These are phyloP conservation scores for Paramyrothecium roridum DNA, from an alignment of 2,329 filamentous ascomycete genomes.

Conservation along the genomic window DNA sequence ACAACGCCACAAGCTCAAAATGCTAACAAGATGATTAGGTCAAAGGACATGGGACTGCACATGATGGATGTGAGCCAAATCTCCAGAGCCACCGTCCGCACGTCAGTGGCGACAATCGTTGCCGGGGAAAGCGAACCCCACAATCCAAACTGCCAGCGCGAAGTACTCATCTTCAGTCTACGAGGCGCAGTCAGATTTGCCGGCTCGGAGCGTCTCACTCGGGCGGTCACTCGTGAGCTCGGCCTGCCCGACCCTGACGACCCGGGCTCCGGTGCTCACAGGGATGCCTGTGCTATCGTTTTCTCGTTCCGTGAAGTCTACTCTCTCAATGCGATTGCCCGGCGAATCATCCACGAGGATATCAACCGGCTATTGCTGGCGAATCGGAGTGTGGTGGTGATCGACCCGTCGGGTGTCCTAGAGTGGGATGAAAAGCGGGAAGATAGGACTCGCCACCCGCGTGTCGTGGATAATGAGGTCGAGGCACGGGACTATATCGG, in stretches of 20 bases:
- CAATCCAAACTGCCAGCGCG: conserved; percentile 18
- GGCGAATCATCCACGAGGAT: conserved; percentile 22
- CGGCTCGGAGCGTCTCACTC: conserved; percentile 27
- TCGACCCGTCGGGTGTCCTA: conserved; percentile 23
- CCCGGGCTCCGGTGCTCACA: conserved; percentile 19
- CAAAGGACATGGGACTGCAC: conserved; percentile 27
- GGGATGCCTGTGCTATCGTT: conserved; percentile 23
- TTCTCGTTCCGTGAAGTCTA: conserved; percentile 28
- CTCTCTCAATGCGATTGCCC: conserved; percentile 24
- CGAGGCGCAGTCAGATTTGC: conserved; percentile 29
- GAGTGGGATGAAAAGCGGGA: conserved; percentile 9
- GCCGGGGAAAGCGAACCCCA: conserved; percentile 19
- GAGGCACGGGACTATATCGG: conserved; percentile 24
- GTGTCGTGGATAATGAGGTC: conserved; percentile 17
- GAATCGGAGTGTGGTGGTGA: conserved; percentile 21
- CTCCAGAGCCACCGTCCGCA: conserved; percentile 22
- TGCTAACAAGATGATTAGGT: conserved; percentile 1
- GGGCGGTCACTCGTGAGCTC: conserved; percentile 24
- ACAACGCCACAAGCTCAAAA: no score
- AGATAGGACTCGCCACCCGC: conserved; percentile 5
- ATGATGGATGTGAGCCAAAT: conserved; percentile 32
- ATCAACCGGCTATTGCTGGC: conserved; percentile 18
- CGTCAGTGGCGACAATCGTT: conserved; percentile 24
- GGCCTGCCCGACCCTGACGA: conserved; percentile 14
- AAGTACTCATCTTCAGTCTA: conserved; percentile 26